Conservation (phyloP, 2,329 filamentous ascomycete genomes). For the Nectriaceae sp. region DNA sequence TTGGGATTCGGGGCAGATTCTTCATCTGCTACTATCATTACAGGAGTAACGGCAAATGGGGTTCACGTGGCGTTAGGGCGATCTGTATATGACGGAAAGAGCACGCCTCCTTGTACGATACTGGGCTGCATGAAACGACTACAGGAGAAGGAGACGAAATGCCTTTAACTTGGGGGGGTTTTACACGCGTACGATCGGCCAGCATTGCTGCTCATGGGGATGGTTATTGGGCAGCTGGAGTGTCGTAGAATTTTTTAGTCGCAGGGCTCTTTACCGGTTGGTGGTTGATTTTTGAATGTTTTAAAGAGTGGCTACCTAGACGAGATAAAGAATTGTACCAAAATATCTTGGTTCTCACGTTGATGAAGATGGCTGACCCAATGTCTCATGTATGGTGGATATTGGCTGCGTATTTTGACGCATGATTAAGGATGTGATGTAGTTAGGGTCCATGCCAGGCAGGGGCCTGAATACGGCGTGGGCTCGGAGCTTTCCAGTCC, state of each 20-base stretch:
- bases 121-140: slow-evolving; percentile 25
- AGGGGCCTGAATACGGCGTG: too few species aligned
- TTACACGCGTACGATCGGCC: slow-evolving; percentile 2
- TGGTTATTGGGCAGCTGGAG: slow-evolving; percentile 7
- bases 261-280: slow-evolving; percentile 18
- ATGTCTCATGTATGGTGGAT: too few species aligned
- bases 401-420: too few species aligned
- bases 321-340: slow-evolving; percentile 1
- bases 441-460: too few species aligned
- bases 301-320: slow-evolving; percentile 13
- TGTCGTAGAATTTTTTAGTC: slow-evolving; percentile 30
- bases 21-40: neutral
- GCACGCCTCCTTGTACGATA: slow-evolving; percentile 33
- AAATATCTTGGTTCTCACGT: neutral
- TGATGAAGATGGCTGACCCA: too few species aligned
- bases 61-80: slow-evolving; percentile 30
- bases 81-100: slow-evolving; percentile 28
- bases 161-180: too few species aligned
- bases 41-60: slow-evolving; percentile 16
- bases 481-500: too few species aligned
- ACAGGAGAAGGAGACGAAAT: slow-evolving; percentile 9
- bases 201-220: slow-evolving; percentile 4
- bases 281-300: slow-evolving; percentile 14
- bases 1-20: slow-evolving; percentile 17
- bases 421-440: too few species aligned